phyloP scores from a whole-genome alignment of 306 rosid genomes.

The Quercus alba region DNA sequence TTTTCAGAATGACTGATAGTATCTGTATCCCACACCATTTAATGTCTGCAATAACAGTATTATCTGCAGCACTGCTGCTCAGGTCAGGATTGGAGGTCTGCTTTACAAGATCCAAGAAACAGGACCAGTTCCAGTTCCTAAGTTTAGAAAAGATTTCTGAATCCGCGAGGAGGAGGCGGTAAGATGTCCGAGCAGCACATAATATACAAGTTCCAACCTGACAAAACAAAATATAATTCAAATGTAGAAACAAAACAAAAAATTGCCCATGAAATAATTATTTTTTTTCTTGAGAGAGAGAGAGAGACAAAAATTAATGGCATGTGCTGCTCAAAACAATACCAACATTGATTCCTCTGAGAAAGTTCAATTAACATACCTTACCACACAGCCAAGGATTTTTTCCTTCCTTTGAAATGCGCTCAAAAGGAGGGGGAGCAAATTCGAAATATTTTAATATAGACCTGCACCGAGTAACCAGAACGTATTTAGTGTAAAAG shows the following conservation, averaged over 20 bases:
- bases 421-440: constrained; percentile 84
- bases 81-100: constrained; percentile 25
- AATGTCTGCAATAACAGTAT: constrained; percentile 34
- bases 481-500: constrained; percentile 6
- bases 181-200: constrained; percentile 56
- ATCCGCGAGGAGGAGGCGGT: constrained; percentile 58
- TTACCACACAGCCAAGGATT: constrained; percentile 12
- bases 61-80: constrained; percentile 1
- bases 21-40: constrained; percentile 70
- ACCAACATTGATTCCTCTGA: neutral
- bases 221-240: neutral
- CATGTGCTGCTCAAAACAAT: neutral
- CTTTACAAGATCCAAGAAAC: constrained; percentile 49
- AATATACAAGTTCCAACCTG: constrained; percentile 42
- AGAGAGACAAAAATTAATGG: neutral
- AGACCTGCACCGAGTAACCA: constrained; percentile 48
- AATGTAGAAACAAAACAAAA: neutral
- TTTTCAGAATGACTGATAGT: constrained; percentile 47
- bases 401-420: constrained; percentile 36
- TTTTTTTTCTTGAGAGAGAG: neutral
- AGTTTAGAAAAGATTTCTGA: constrained; percentile 55
- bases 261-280: neutral
- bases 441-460: constrained; percentile 62
- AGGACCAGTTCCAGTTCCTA: constrained; percentile 91
- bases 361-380: constrained; percentile 37